Evolutionary conservation across 768 basidiomycete genomes (phyloP), one percentile per base, ranked within the genome.

Genomic region (Leccinum longicurvipes): DNA sequence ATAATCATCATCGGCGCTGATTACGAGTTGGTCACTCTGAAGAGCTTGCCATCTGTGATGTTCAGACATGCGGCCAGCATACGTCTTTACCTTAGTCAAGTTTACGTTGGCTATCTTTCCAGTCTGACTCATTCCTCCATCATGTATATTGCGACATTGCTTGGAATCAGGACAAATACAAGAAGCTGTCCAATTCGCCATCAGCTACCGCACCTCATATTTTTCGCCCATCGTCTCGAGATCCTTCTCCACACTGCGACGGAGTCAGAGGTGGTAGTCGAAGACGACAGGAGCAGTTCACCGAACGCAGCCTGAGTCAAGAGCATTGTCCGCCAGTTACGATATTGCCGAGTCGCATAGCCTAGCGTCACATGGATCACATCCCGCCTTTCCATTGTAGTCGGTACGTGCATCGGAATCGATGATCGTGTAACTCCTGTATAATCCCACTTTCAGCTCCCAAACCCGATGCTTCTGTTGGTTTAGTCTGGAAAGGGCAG

Each of bases 1-100:
- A 96, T 94, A 1, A 97, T 98, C 62, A 93, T 98, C 61, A 93
- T 98, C 62, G 96, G 96, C 8, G 91, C 89, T 27, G 94, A 98
- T 60, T 84, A 93, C 55, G 96, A 98, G 70, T 82, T 84, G 3
- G 86, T 84, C 3, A 79, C 86, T 14, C 80, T 90, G 51, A 73
- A 79, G 23, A 89, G 86, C 55, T 74, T 98, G 10, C 84, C 93
- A 2, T 97, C 96, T 68, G 86, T 89, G 12, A 86, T 95, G 75
- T 97, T 96, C 74, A 82, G 93, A 50, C 89, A 96, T 71, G 82
- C 89, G 19, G 96, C 93, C 0, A 93, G 87, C 63, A 93, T 95
- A 63, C 60, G 88, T 76, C 29, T 17, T 36, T 27, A 34, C 45
- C 47, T 12, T 51, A 51, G 15, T 49, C 49, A 58, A 29, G 19